Conservation (phyloP, 164 flowering plant genomes). For the Warburgia ugandensis region DNA sequence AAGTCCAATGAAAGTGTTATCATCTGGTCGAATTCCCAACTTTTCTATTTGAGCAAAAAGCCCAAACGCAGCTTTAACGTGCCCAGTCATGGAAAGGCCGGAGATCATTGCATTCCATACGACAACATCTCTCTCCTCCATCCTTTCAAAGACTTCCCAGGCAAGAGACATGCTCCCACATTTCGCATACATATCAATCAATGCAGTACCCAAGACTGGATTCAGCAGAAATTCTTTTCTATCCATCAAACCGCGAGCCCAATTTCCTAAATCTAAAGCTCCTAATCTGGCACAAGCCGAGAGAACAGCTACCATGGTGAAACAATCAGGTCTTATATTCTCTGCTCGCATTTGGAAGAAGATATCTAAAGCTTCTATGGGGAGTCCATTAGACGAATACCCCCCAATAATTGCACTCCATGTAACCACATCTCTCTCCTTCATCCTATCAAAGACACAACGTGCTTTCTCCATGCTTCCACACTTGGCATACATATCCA, state of each 20-base stretch:
- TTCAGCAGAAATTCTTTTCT: conserved; percentile 17
- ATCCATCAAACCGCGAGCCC: conserved; percentile 13
- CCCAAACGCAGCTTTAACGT: conserved; percentile 16
- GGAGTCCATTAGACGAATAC: conserved; percentile 26
- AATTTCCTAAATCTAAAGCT: conserved; percentile 21
- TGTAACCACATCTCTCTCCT: conserved; percentile 22
- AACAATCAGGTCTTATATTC: conserved; percentile 26
- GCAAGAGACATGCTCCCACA: conserved; percentile 36
- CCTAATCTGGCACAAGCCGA: conserved; percentile 30
- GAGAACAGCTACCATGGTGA: conserved; percentile 26
- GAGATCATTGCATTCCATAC: conserved; percentile 29
- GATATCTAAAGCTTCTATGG: conserved; percentile 26
- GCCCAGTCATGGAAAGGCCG: conserved; percentile 26
- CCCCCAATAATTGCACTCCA: conserved; percentile 28
- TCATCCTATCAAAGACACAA: conserved; percentile 21
- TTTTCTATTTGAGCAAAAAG: conserved; percentile 25
- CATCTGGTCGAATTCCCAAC: conserved; percentile 21
- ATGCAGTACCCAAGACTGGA: conserved; percentile 34
- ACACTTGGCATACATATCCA: conserved; percentile 30
- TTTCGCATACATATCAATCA: conserved; percentile 69
- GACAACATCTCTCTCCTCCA: conserved; percentile 24
- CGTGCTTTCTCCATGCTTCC: conserved; percentile 27
- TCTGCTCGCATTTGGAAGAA: conserved; percentile 21
- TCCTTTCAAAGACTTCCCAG: conserved; percentile 19
- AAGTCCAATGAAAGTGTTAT: conserved; percentile 28